A percentile compares a stretch with the other conserved stretches of the same genome.
Conservation (phyloP, 2,329 filamentous ascomycete species). For the Aspergillus ochraceus region DNA sequence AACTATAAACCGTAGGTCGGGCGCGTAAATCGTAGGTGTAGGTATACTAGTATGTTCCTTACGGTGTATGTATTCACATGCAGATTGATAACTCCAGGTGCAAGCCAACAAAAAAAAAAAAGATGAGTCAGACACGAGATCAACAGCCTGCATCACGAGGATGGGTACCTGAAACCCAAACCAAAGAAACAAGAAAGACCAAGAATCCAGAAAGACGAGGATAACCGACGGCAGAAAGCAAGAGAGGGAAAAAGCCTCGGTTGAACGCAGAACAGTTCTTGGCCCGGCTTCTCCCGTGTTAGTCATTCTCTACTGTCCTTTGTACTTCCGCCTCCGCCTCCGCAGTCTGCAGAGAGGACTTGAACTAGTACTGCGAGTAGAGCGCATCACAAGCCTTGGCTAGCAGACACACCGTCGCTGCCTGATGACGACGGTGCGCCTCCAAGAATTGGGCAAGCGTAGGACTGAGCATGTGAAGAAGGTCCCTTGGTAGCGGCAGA, state of each 20-base stretch:
- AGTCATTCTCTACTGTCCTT: background rate
- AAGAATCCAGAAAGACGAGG: background rate
- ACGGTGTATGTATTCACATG: background rate
- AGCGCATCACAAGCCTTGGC: background rate
- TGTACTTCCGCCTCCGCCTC: too few relatives aligned
- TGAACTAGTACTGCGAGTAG: too few relatives aligned
- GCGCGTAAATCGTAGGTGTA: too few relatives aligned
- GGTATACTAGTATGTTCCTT: too few relatives aligned
- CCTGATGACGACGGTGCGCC: background rate
- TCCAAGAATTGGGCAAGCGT: background rate
- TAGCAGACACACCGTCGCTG: background rate
- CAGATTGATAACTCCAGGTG: background rate
- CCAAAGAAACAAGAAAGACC: too few relatives aligned
- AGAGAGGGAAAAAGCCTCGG: slow-evolving; percentile 12
- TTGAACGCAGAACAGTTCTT: background rate
- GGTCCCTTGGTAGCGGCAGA: background rate
- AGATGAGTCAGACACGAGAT: background rate
- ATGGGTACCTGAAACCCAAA: too few relatives aligned
- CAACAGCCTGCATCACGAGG: too few relatives aligned
- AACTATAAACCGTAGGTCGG: slow-evolving; percentile 15
- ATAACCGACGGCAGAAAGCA: background rate
- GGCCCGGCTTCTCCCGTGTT: slow-evolving; percentile 10
- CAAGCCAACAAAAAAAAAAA: background rate
- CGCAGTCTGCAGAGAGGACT: too few relatives aligned
- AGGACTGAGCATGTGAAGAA: slow-evolving; percentile 15